phyloP scores from a whole-genome alignment of 306 rosid species.

The Sicyos edulis region DNA sequence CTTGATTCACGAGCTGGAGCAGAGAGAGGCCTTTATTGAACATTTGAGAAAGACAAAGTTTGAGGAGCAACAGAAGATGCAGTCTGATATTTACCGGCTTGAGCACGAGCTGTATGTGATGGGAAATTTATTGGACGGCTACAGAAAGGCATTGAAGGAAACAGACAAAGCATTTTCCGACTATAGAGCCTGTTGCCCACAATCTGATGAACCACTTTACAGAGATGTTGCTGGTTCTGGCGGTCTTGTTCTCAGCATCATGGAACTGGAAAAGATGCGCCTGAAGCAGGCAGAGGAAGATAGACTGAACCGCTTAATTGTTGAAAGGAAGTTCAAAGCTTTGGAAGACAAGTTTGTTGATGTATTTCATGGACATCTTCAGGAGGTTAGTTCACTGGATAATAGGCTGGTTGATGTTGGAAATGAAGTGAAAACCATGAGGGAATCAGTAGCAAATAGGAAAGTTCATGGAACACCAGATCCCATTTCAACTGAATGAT shows the following conservation, averaged over 20 bases:
- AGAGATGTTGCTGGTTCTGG: constrained; percentile 83
- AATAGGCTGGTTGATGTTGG: constrained; percentile 41
- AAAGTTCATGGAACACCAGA: constrained; percentile 34
- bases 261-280: constrained; percentile 67
- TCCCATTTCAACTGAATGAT: constrained; percentile 16
- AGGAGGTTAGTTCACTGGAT: constrained; percentile 33
- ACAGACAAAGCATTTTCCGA: constrained; percentile 57
- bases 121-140: constrained; percentile 63
- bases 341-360: constrained; percentile 44
- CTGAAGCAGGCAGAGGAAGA: constrained; percentile 83
- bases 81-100: constrained; percentile 50
- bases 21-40: constrained; percentile 44
- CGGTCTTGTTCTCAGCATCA: constrained; percentile 73
- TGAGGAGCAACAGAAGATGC: constrained; percentile 65
- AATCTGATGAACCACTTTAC: constrained; percentile 76
- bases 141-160: constrained; percentile 71
- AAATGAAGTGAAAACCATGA: constrained; percentile 39
- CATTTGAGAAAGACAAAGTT: constrained; percentile 52
- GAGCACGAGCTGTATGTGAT: constrained; percentile 72
- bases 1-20: constrained; percentile 57
- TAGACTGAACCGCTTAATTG: constrained; percentile 31
- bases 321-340: constrained; percentile 42
- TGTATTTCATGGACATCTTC: constrained; percentile 33
- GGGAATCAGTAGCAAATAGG: constrained; percentile 35
- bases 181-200: constrained; percentile 49